These are phyloP conservation scores for Phytophthora hibernalis DNA, from an alignment of 352 stramenopile genomes.

Conservation along the genomic window DNA sequence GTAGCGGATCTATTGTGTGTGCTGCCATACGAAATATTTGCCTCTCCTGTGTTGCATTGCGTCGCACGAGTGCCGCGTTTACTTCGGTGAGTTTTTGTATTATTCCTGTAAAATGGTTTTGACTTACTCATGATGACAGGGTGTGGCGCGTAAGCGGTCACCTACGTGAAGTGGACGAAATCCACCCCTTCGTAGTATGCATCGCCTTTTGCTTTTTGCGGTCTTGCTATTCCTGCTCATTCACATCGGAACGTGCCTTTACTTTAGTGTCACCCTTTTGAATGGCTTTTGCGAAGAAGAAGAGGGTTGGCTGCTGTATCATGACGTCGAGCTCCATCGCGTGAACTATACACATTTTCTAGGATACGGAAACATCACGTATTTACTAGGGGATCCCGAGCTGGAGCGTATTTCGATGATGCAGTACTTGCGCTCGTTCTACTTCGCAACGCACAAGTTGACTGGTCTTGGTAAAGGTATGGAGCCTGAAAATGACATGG, in stretches of 20 bases:
- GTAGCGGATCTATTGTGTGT: slow-evolving; percentile 42
- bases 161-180: slow-evolving; percentile 38
- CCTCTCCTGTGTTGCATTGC: slow-evolving; percentile 13
- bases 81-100: slow-evolving; percentile 18
- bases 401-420: slow-evolving; percentile 20
- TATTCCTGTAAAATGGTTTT: background rate
- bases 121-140: slow-evolving; percentile 5
- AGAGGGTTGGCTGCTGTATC: slow-evolving; percentile 34
- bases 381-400: slow-evolving; percentile 8
- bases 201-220: slow-evolving; percentile 26
- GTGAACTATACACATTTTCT: slow-evolving; percentile 22
- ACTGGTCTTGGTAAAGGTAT: slow-evolving; percentile 48
- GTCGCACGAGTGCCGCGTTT: slow-evolving; percentile 24
- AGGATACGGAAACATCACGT: slow-evolving; percentile 9
- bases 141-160: slow-evolving; percentile 42
- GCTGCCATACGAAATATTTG: slow-evolving; percentile 46
- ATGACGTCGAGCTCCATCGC: slow-evolving; percentile 36
- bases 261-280: slow-evolving; percentile 42
- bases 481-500: slow-evolving; percentile 42
- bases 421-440: slow-evolving; percentile 57
- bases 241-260: slow-evolving; percentile 42
- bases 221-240: slow-evolving; percentile 38
- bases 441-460: slow-evolving; percentile 49
- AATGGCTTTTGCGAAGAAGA: slow-evolving; percentile 36
- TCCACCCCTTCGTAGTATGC: slow-evolving; percentile 23